A percentile compares a stretch with the other conserved stretches of the same genome.
These are phyloP conservation scores for Gracilaria caudata DNA, from an alignment of 23 red algal genomes.

Conservation along the genomic window DNA sequence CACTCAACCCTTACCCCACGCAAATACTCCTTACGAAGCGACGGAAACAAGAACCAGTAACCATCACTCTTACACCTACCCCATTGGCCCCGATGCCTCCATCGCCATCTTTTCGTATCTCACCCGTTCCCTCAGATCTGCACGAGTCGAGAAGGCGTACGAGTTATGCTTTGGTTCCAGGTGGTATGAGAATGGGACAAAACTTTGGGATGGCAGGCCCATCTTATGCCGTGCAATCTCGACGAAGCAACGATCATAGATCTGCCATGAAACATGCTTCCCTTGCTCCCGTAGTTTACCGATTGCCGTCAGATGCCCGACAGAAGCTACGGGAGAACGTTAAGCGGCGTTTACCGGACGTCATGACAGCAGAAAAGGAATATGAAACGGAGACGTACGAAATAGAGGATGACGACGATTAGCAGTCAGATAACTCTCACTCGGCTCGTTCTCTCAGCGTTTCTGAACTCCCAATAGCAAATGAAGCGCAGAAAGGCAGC, in stretches of 20 bases:
- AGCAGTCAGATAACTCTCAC: background rate
- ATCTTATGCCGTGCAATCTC: background rate
- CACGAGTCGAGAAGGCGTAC: background rate
- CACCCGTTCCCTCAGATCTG: background rate
- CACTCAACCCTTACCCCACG: too few species aligned
- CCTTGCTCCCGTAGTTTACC: background rate
- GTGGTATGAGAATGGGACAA: too few species aligned
- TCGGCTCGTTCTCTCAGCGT: constrained; percentile 1
- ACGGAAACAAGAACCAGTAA: background rate
- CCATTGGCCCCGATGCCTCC: background rate
- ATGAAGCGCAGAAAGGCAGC: background rate
- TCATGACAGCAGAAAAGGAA: constrained; percentile 13
- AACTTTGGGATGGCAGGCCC: background rate
- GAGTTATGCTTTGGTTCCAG: background rate
- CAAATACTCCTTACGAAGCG: background rate
- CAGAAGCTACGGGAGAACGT: constrained; percentile 29
- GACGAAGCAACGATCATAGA: background rate
- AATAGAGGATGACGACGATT: constrained; percentile 11
- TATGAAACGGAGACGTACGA: background rate
- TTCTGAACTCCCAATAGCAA: background rate
- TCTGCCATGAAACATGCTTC: constrained; percentile 2
- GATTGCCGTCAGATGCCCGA: background rate
- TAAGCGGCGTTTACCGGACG: background rate
- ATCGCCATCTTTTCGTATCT: background rate
- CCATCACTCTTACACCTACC: background rate